phyloP scores from a whole-genome alignment of 2,329 filamentous ascomycete species.

The Ascomycota sp. region DNA sequence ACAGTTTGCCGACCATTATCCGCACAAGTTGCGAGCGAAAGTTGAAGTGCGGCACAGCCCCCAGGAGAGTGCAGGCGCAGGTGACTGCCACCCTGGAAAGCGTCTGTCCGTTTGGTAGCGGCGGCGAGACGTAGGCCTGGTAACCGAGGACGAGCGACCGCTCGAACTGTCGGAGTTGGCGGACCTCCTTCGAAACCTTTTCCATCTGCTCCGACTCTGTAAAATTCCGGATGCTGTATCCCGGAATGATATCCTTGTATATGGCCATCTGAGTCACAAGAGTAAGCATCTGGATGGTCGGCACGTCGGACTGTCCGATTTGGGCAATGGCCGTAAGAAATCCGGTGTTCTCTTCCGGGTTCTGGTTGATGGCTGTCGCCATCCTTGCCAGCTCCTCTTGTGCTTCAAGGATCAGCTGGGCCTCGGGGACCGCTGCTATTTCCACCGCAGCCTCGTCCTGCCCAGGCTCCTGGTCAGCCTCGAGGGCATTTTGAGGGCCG shows the following conservation, averaged over 20 bases:
- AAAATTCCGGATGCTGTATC: slow-evolving; percentile 77
- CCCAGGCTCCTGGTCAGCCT: slow-evolving; percentile 29
- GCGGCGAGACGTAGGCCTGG: slow-evolving; percentile 47
- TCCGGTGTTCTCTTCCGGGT: slow-evolving; percentile 74
- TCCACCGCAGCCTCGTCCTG: slow-evolving; percentile 28
- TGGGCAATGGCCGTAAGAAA: slow-evolving; percentile 60
- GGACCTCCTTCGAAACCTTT: slow-evolving; percentile 83
- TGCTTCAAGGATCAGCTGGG: slow-evolving; percentile 64
- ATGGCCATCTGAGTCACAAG: slow-evolving; percentile 74
- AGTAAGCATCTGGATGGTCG: slow-evolving; percentile 65
- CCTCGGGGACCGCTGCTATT: slow-evolving; percentile 42
- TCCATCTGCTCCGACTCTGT: slow-evolving; percentile 53
- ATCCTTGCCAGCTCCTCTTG: slow-evolving; percentile 85
- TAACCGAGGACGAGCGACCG: slow-evolving; percentile 74
- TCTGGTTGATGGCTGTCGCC: slow-evolving; percentile 65
- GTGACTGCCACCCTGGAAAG: slow-evolving; percentile 61
- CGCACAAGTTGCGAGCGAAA: slow-evolving; percentile 75
- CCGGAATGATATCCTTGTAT: slow-evolving; percentile 91
- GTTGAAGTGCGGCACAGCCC: slow-evolving; percentile 87
- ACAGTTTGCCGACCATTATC: slow-evolving; percentile 70
- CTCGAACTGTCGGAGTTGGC: slow-evolving; percentile 64
- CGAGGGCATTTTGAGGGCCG: no score
- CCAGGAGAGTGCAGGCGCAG: slow-evolving; percentile 66
- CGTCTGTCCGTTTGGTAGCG: slow-evolving; percentile 19
- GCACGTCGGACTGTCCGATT: slow-evolving; percentile 47